These are phyloP conservation scores for Acanthamoeba lenticulata DNA, from an alignment of 208 protist genomes.

Conservation along the genomic window DNA sequence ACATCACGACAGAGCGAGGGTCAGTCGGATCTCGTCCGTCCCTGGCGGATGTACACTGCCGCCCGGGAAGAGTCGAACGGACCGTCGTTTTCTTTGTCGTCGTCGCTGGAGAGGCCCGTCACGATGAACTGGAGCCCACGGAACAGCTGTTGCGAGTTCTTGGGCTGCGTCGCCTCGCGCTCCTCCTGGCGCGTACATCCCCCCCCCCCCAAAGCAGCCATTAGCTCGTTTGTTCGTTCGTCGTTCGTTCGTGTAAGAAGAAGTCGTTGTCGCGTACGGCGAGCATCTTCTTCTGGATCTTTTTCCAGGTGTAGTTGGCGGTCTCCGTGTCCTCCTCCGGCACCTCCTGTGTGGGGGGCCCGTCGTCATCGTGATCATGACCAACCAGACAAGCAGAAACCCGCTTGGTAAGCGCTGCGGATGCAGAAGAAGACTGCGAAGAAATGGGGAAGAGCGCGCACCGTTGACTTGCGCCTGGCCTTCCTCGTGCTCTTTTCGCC, in stretches of 20 bases:
- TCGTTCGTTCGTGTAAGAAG: too few species aligned
- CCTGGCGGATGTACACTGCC: background rate
- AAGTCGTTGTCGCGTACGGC: background rate
- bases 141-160: background rate
- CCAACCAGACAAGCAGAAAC: background rate
- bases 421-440: too few species aligned
- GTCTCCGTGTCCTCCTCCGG: background rate
- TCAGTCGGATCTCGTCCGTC: background rate
- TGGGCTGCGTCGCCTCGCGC: background rate
- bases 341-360: background rate
- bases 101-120: background rate
- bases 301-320: background rate
- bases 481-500: constrained; percentile 4
- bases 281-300: constrained; percentile 46
- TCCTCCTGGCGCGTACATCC: background rate
- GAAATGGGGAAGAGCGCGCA: background rate
- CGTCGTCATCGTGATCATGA: too few species aligned
- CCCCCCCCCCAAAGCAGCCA: too few species aligned
- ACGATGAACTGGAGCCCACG: constrained; percentile 37
- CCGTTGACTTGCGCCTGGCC: constrained; percentile 33
- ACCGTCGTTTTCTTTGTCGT: constrained; percentile 62
- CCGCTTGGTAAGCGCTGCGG: background rate
- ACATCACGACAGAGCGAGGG: background rate
- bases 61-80: background rate
- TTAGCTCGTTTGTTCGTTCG: too few species aligned